These are phyloP conservation scores for Sphagnurus paluster DNA, from an alignment of 1,284 basidiomycete species.

Conservation along the genomic window DNA sequence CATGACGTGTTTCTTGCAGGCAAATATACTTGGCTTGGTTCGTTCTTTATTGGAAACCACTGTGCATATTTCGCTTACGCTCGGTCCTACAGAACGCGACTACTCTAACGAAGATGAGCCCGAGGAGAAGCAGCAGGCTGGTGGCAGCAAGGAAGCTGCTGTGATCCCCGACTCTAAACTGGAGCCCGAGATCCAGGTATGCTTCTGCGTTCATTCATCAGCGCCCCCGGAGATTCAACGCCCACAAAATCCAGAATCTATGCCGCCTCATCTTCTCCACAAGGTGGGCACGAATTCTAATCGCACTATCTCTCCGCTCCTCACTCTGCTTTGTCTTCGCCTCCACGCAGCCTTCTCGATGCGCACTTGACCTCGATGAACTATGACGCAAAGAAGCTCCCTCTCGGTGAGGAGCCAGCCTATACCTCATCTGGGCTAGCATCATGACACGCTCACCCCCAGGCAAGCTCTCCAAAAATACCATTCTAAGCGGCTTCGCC, in stretches of 20 bases:
- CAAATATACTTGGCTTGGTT: constrained; percentile 64
- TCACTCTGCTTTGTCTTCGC: background rate
- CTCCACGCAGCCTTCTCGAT: constrained; percentile 49
- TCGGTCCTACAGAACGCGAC: constrained; percentile 44
- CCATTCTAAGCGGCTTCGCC: constrained; percentile 57
- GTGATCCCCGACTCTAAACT: constrained; percentile 50
- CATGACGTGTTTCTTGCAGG: constrained; percentile 32
- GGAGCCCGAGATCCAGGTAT: constrained; percentile 47
- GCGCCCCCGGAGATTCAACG: background rate
- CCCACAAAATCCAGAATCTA: constrained; percentile 37
- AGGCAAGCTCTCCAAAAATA: constrained; percentile 59
- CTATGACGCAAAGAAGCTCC: constrained; percentile 70
- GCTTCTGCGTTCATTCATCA: constrained; percentile 1
- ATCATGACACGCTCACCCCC: constrained; percentile 6
- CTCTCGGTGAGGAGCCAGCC: constrained; percentile 43
- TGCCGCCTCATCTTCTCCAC: constrained; percentile 60
- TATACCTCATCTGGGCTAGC: background rate
- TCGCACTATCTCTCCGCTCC: background rate
- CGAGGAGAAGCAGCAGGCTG: constrained; percentile 33
- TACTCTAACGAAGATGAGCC: constrained; percentile 49
- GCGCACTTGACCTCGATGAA: constrained; percentile 66
- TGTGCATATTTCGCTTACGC: background rate
- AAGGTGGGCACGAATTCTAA: constrained; percentile 31
- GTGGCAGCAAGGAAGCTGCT: constrained; percentile 43
- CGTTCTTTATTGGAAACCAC: too few relatives aligned